These are phyloP conservation scores for Beauveria scarabaeidicola DNA, from an alignment of 2,329 filamentous ascomycete species.

Conservation along the genomic window DNA sequence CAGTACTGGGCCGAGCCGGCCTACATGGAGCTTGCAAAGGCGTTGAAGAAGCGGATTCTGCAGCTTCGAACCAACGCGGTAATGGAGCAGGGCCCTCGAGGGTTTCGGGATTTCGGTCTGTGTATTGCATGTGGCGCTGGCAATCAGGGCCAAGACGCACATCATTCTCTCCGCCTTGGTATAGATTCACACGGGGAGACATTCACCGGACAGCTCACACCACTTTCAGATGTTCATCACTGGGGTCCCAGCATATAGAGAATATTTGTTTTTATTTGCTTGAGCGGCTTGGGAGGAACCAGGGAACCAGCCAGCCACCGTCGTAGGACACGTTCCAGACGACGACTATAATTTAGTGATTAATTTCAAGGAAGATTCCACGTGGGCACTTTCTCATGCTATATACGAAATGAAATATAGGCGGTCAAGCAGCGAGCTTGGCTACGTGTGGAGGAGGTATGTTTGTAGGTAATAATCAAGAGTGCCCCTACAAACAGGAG, in stretches of 20 bases:
- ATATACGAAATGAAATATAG: not conserved
- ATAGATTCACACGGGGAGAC: not conserved
- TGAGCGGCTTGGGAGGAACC: not conserved
- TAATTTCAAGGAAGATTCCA: not conserved
- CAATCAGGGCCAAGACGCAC: not conserved
- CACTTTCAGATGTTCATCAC: not conserved
- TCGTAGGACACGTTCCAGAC: not conserved
- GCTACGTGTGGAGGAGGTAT: not conserved
- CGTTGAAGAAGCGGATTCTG: not conserved
- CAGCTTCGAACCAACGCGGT: not conserved
- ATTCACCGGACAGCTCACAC: not conserved
- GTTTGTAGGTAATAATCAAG: not conserved
- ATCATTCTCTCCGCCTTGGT: not conserved
- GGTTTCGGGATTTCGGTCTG: not conserved
- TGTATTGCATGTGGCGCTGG: not conserved
- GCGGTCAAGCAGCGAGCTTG: not conserved
- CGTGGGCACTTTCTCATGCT: not conserved
- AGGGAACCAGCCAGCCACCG: not conserved
- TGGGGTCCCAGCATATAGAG: not conserved
- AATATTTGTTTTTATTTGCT: not conserved
- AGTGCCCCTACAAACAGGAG: not conserved
- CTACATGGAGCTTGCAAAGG: not conserved
- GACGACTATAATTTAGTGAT: not conserved
- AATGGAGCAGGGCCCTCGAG: not conserved
- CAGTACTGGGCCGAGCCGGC: not conserved